Percentiles rank a stretch among this genome's conserved stretches.
These are phyloP conservation scores for Sesbania bispinosa DNA, from an alignment of 306 rosid species.

Conservation along the genomic window DNA sequence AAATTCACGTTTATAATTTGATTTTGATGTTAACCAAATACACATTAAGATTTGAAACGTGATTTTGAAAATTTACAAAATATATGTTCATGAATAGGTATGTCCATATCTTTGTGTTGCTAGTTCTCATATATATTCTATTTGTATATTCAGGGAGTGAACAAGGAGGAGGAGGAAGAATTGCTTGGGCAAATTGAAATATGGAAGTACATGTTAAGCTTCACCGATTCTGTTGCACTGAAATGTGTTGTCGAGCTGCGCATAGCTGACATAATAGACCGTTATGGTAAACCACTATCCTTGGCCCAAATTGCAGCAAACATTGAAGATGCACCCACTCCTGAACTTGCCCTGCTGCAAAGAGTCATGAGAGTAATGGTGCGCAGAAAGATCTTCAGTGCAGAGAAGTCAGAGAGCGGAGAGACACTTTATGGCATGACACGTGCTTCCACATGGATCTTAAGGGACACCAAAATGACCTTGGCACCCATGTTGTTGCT, in stretches of 20 bases:
- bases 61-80: too few species aligned
- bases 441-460: constrained; percentile 38
- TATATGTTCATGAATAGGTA: background rate
- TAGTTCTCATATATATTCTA: background rate
- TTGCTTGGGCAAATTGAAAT: constrained; percentile 40
- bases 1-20: too few species aligned
- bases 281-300: constrained; percentile 30
- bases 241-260: constrained; percentile 36
- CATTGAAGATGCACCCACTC: constrained; percentile 37
- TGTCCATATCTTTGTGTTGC: too few species aligned
- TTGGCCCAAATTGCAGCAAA: constrained; percentile 23
- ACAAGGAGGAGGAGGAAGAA: constrained; percentile 33
- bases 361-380: constrained; percentile 42
- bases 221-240: constrained; percentile 40
- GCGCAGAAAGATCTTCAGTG: constrained; percentile 38
- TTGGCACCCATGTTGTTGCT: constrained; percentile 36
- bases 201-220: constrained; percentile 39
- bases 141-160: constrained; percentile 12
- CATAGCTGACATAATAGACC: constrained; percentile 41
- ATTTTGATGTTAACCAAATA: too few species aligned
- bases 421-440: constrained; percentile 36
- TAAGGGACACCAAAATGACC: constrained; percentile 38
- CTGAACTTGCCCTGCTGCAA: constrained; percentile 18
- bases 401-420: constrained; percentile 17
- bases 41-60: too few species aligned